These are phyloP conservation scores for Primulina eburnea DNA, from an alignment of 257 asterid genomes.

Conservation along the genomic window DNA sequence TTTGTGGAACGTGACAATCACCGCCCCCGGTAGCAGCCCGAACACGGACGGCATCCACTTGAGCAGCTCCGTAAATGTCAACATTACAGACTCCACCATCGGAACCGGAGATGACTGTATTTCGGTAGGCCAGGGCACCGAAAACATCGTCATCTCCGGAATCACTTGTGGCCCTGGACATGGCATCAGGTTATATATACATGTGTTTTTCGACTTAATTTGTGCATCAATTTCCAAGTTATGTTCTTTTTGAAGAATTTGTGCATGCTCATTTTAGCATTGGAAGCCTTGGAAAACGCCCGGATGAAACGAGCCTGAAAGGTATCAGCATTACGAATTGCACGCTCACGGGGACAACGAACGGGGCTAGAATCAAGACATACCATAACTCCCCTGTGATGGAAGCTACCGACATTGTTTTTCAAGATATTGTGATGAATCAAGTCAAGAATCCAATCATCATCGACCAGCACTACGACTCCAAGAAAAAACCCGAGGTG, in stretches of 20 bases:
- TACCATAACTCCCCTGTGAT: not conserved
- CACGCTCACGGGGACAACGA: conserved; percentile 18
- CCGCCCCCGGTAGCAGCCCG: conserved; percentile 19
- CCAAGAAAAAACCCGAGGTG: conserved; percentile 35
- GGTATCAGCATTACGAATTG: conserved; percentile 27
- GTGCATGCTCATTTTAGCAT: not conserved
- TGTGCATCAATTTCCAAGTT: not conserved
- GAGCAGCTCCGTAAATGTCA: not conserved
- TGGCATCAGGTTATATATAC: conserved; percentile 17
- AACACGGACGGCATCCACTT: conserved; percentile 30
- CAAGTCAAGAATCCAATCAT: conserved; percentile 45
- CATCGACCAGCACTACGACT: conserved; percentile 66
- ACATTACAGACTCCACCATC: conserved; percentile 6
- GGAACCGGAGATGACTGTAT: conserved; percentile 32
- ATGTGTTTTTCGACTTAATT: not conserved
- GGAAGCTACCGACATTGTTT: not conserved
- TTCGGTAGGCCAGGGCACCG: conserved; percentile 24
- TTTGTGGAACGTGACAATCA: conserved; percentile 1
- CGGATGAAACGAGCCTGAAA: conserved; percentile 11
- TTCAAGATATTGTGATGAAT: not conserved
- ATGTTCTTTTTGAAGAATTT: not conserved
- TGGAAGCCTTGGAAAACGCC: conserved; percentile 25
- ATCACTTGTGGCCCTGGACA: conserved; percentile 29
- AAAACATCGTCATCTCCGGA: not conserved
- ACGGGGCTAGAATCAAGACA: conserved; percentile 29